These are phyloP conservation scores for Colletotrichum tamarilloi DNA, from an alignment of 2,329 filamentous ascomycete species.

Conservation along the genomic window DNA sequence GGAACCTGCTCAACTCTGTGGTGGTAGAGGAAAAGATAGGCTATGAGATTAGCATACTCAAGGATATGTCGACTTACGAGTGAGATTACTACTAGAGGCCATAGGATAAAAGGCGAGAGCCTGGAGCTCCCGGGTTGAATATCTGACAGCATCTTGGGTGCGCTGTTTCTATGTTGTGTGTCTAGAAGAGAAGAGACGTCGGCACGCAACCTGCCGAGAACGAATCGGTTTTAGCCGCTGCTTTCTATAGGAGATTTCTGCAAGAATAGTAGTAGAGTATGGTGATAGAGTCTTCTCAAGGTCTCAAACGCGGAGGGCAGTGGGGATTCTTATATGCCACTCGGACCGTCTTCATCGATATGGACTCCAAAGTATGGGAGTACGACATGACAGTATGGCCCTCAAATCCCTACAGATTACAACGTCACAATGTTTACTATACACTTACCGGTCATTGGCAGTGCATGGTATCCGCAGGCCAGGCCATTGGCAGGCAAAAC, in stretches of 20 bases:
- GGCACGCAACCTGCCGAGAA: not conserved
- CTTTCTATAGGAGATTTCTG: not conserved
- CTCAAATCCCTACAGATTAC: not conserved
- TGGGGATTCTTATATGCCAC: not conserved
- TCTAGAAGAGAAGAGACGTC: not conserved
- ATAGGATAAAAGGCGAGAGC: constrained; percentile 15
- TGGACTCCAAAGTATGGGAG: not conserved
- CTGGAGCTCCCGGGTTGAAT: not conserved
- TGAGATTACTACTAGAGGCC: not conserved
- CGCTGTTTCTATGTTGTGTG: not conserved
- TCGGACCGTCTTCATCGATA: not conserved
- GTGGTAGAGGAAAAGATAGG: not conserved
- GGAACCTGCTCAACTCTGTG: not conserved
- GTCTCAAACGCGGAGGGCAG: not conserved
- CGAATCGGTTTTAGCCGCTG: not conserved
- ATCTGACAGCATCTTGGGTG: not conserved
- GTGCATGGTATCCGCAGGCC: not conserved
- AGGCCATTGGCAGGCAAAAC: not conserved
- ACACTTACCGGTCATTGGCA: not conserved
- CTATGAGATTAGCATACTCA: not conserved
- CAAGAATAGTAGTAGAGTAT: not conserved
- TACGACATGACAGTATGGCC: not conserved
- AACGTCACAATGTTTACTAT: constrained; percentile 12
- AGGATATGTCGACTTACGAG: not conserved
- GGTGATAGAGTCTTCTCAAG: not conserved